Base-by-base conservation (phyloP, 352 stramenopile species). In the Phytophthora agathidicida region DNA sequence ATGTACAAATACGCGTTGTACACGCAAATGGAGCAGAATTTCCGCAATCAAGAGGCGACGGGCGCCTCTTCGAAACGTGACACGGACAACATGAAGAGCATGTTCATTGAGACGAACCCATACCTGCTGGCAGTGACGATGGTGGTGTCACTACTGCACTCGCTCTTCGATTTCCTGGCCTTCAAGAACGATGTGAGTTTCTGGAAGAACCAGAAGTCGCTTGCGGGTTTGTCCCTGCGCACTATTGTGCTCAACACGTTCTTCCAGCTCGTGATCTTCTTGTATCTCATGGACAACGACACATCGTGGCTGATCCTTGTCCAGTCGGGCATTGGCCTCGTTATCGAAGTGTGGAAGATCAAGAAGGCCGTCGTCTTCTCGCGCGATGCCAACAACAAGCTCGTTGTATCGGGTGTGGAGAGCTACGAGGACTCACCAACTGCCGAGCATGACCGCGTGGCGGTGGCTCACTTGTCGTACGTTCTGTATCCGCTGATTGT, bases 181-280 rank as follows among this genome's bases (percentile, higher is more conserved):
- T 99, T 99, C 73, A 98, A 98, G 71, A 99, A 97, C 65, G 98
- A 99, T 73, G 96, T 99, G 57, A 93, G 88, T 38, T 99, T 99
- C 75, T 99, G 98, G 98, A 81, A 89, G 38, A 97, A 98, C 51
- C 97, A 99, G 58, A 99, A 99, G 43, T 98, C 91, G 64, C 83
- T 99, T 17, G 94, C 91, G 24, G 97, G 97, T 1, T 71, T 99
- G 7, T 98, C 88, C 55, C 82, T 98, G 24, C 83, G 96, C 36
- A 94, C 91, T 7, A 80, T 99, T 16, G 93, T 96, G 65, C 81
- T 99, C 31, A 98, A 99, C 68, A 93, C 96, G 70, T 92, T 99
- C 60, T 98, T 98, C 75, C 96, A 98, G 74, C 70, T 97, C 36
- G 88, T 99, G 27, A 98, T 99, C 56, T 89, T 99, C 24, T 65